Conservation (phyloP, 176 grass and related monocot genomes). For the Cocos nucifera region DNA sequence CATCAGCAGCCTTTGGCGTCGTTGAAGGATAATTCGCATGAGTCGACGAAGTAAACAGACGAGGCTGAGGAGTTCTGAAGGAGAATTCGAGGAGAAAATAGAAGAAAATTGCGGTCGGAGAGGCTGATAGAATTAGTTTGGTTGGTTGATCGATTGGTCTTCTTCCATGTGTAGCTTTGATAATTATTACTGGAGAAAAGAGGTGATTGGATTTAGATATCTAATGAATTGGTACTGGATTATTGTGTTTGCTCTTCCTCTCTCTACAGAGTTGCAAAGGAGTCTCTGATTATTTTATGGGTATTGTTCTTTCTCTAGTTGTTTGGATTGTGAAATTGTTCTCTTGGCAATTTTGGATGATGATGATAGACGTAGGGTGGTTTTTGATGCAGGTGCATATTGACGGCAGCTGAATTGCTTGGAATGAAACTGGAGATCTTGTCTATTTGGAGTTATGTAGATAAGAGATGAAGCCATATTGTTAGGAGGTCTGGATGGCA, state of each 20-base stretch:
- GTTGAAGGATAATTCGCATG: slow-evolving; percentile 45
- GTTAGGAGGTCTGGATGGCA: slow-evolving; percentile 23
- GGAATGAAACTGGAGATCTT: slow-evolving; percentile 23
- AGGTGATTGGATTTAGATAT: too few relatives aligned
- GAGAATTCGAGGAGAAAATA: background rate
- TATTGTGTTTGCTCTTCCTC: background rate
- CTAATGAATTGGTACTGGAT: background rate
- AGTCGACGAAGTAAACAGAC: slow-evolving; percentile 40
- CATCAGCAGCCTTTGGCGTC: slow-evolving; percentile 34
- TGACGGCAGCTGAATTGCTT: slow-evolving; percentile 30
- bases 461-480: slow-evolving; percentile 23
- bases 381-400: slow-evolving; percentile 31
- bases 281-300: background rate
- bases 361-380: background rate
- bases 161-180: slow-evolving; percentile 10
- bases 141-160: slow-evolving; percentile 7
- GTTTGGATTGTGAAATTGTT: too few relatives aligned
- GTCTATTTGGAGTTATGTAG: slow-evolving; percentile 46
- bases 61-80: background rate
- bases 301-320: background rate
- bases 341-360: background rate
- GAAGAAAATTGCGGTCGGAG: slow-evolving; percentile 12
- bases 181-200: too few relatives aligned
- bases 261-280: background rate
- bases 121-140: background rate